phyloP scores from a whole-genome alignment of 768 basidiomycete genomes.

The Nidularia sp. region DNA sequence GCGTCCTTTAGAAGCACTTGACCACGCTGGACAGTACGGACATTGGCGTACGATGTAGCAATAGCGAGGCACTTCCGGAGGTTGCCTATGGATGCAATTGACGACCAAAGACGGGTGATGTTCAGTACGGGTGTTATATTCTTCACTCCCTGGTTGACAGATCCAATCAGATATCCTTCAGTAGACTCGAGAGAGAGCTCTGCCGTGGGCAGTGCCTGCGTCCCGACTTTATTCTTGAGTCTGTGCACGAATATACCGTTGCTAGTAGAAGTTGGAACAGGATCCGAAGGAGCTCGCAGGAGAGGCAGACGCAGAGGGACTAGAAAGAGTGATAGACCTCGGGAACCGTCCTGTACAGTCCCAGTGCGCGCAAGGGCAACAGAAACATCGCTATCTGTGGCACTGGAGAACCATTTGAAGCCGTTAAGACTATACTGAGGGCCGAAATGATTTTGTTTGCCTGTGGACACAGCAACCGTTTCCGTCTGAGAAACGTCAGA shows the following conservation, averaged over 20 bases:
- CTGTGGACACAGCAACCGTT: constrained; percentile 46
- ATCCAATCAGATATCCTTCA: constrained; percentile 61
- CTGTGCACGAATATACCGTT: constrained; percentile 71
- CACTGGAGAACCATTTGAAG: constrained; percentile 84
- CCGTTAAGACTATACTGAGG: constrained; percentile 57
- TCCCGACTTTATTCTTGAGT: constrained; percentile 78
- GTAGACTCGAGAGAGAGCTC: constrained; percentile 61
- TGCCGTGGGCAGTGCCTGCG: constrained; percentile 69
- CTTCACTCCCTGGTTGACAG: constrained; percentile 56
- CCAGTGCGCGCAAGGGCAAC: constrained; percentile 76
- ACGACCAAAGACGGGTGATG: constrained; percentile 71
- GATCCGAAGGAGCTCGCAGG: constrained; percentile 32
- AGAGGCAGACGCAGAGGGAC: constrained; percentile 62
- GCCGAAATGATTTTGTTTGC: constrained; percentile 34
- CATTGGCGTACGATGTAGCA: constrained; percentile 58
- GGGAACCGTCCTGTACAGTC: constrained; percentile 46
- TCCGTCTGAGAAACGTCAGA: constrained; percentile 76
- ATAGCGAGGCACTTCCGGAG: constrained; percentile 63
- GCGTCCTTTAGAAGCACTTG: constrained; percentile 46
- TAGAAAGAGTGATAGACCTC: constrained; percentile 70
- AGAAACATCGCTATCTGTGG: constrained; percentile 71
- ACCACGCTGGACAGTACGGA: constrained; percentile 53
- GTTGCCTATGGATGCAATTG: constrained; percentile 48
- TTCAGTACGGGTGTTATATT: constrained; percentile 69
- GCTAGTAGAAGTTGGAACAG: constrained; percentile 40